Evolutionary conservation across 2,329 filamentous ascomycete genomes (phyloP).

Genomic region (Coniochaeta hoffmannii): DNA sequence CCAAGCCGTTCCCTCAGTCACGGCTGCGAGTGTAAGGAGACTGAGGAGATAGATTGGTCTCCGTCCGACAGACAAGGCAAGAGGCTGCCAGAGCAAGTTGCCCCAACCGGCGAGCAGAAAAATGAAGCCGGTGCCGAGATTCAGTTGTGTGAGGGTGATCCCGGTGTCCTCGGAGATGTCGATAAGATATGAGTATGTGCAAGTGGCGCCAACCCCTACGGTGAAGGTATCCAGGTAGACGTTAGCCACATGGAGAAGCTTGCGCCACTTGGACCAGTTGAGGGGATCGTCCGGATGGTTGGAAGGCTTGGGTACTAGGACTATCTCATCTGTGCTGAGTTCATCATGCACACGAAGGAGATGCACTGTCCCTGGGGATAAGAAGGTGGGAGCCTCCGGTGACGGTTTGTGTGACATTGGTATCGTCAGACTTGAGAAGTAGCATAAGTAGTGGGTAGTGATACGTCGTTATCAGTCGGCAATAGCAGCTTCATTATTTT

Average conservation of each 20-base stretch:
- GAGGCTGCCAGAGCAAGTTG: constrained; percentile 38
- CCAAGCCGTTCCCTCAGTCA: constrained; percentile 28
- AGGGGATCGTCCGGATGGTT: constrained; percentile 26
- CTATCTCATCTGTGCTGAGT: too few relatives aligned
- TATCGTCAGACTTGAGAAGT: too few relatives aligned
- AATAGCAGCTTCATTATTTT: too few relatives aligned
- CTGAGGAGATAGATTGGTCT: constrained; percentile 15
- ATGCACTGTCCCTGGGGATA: too few relatives aligned
- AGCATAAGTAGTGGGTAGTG: too few relatives aligned
- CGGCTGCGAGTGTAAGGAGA: constrained; percentile 18
- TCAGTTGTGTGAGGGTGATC: constrained; percentile 33
- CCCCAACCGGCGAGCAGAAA: constrained; percentile 35
- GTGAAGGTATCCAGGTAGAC: constrained; percentile 34
- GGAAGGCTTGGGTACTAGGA: constrained; percentile 21
- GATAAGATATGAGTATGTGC: constrained; percentile 40
- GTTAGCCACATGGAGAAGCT: constrained; percentile 18
- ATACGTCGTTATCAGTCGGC: too few relatives aligned
- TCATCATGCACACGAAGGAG: too few relatives aligned
- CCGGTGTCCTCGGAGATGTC: constrained; percentile 38
- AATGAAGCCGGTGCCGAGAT: constrained; percentile 40
- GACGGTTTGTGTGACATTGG: too few relatives aligned
- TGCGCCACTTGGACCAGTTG: constrained; percentile 24
- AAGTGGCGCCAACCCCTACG: constrained; percentile 38
- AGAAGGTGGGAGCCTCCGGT: too few relatives aligned
- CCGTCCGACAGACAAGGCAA: constrained; percentile 34